A percentile compares a stretch with the other conserved stretches of the same genome.
Conservation (phyloP, 805 yeast genomes). For the Yamadazyma sp. region DNA sequence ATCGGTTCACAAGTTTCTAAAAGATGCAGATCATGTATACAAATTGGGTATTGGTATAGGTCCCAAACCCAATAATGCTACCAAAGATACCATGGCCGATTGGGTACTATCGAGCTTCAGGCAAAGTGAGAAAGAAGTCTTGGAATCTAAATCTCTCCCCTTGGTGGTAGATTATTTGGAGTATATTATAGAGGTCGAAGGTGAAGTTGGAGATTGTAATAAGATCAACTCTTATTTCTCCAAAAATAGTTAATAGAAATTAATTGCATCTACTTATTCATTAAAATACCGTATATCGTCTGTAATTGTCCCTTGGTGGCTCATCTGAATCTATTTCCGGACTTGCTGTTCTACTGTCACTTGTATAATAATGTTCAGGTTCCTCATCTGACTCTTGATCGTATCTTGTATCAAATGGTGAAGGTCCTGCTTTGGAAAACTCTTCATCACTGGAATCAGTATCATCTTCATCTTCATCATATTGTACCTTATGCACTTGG, state of each 20-base stretch:
- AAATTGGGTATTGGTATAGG: constrained; percentile 42
- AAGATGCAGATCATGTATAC: constrained; percentile 12
- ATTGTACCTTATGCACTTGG: constrained; percentile 3
- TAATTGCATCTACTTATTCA: no score
- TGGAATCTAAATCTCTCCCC: constrained; percentile 13
- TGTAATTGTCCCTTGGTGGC: no score
- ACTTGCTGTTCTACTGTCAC: constrained; percentile 12
- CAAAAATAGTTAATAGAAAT: constrained; percentile 4
- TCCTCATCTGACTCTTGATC: constrained; percentile 8
- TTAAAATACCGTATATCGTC: no score
- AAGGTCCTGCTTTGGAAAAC: constrained; percentile 1
- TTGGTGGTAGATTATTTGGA: constrained; percentile 19
- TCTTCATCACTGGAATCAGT: constrained; percentile 15
- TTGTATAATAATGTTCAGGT: background rate
- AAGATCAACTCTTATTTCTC: constrained; percentile 22
- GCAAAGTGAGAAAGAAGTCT: constrained; percentile 19
- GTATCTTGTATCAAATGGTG: constrained; percentile 9
- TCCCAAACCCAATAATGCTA: constrained; percentile 37
- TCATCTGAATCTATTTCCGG: constrained; percentile 12
- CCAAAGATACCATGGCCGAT: constrained; percentile 31
- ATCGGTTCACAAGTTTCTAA: constrained; percentile 16
- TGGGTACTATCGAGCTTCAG: constrained; percentile 41
- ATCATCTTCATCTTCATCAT: constrained; percentile 12
- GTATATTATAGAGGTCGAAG: constrained; percentile 17
- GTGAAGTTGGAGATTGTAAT: constrained; percentile 22